Evolutionary conservation across 2,329 filamentous ascomycete genomes (phyloP).

Genomic region (Pseudocercospora cruenta): DNA sequence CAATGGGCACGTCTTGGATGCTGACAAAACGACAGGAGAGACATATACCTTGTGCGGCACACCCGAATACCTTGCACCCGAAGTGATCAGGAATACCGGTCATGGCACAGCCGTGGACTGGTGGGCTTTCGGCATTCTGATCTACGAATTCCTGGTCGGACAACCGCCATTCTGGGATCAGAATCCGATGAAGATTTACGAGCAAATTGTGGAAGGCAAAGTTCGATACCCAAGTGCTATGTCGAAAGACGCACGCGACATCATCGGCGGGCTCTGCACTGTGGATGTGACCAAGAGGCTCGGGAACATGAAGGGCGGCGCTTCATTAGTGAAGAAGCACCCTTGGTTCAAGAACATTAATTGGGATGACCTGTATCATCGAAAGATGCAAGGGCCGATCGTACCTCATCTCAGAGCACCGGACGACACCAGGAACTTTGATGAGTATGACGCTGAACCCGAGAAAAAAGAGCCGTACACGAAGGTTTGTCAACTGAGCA

Average conservation of each 20-base stretch:
- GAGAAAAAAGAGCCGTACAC: constrained; percentile 68
- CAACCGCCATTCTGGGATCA: constrained; percentile 87
- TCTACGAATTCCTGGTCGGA: constrained; percentile 83
- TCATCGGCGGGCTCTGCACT: constrained; percentile 76
- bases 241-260: constrained; percentile 70
- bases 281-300: constrained; percentile 77
- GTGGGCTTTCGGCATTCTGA: constrained; percentile 83
- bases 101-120: constrained; percentile 77
- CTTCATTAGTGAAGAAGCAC: constrained; percentile 71
- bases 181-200: constrained; percentile 85
- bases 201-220: constrained; percentile 77
- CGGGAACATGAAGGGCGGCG: constrained; percentile 77
- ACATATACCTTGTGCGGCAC: constrained; percentile 85
- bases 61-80: constrained; percentile 80
- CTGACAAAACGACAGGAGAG: constrained; percentile 54
- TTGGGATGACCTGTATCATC: constrained; percentile 72
- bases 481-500: constrained; percentile 40
- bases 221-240: constrained; percentile 72
- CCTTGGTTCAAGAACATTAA: constrained; percentile 73
- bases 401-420: constrained; percentile 72
- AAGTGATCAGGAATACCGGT: constrained; percentile 82
- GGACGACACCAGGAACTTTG: constrained; percentile 80
- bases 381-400: constrained; percentile 70
- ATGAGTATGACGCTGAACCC: constrained; percentile 78
- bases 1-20: constrained; percentile 13